These are phyloP conservation scores for Panaeolus cyanescens DNA, from an alignment of 768 basidiomycete genomes.

Conservation along the genomic window DNA sequence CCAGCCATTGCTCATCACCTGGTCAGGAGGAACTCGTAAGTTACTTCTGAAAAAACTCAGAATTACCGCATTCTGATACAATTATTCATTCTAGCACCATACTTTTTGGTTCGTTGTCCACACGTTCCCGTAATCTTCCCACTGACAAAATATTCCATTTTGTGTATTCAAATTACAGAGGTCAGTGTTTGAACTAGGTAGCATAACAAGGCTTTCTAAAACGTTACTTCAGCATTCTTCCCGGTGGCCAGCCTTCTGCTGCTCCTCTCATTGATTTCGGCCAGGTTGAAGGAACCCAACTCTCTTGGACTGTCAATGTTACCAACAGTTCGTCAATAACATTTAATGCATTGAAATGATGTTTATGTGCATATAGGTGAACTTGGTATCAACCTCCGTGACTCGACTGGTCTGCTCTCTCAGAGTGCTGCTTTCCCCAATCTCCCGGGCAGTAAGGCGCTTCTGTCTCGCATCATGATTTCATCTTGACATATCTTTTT, in stretches of 20 bases:
- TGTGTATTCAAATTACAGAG: constrained; percentile 37
- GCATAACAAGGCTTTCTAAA: background rate
- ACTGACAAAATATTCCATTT: background rate
- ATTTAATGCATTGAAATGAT: background rate
- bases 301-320: constrained; percentile 60
- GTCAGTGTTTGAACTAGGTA: constrained; percentile 3
- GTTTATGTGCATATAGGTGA: constrained; percentile 42
- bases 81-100: constrained; percentile 49
- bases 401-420: constrained; percentile 49
- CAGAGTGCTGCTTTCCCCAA: constrained; percentile 59
- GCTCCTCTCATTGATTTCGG: constrained; percentile 49
- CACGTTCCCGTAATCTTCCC: constrained; percentile 2
- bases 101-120: constrained; percentile 55
- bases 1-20: constrained; percentile 54
- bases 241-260: constrained; percentile 47
- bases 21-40: constrained; percentile 60
- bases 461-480: constrained; percentile 4
- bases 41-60: constrained; percentile 9
- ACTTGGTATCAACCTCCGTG: constrained; percentile 63
- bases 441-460: constrained; percentile 45
- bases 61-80: constrained; percentile 12
- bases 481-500: constrained; percentile 3
- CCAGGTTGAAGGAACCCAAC: constrained; percentile 33
- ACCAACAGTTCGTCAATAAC: constrained; percentile 37
- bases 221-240: constrained; percentile 46